phyloP scores from a whole-genome alignment of 2,329 filamentous ascomycete species.

The Trichoderma koningiopsis region DNA sequence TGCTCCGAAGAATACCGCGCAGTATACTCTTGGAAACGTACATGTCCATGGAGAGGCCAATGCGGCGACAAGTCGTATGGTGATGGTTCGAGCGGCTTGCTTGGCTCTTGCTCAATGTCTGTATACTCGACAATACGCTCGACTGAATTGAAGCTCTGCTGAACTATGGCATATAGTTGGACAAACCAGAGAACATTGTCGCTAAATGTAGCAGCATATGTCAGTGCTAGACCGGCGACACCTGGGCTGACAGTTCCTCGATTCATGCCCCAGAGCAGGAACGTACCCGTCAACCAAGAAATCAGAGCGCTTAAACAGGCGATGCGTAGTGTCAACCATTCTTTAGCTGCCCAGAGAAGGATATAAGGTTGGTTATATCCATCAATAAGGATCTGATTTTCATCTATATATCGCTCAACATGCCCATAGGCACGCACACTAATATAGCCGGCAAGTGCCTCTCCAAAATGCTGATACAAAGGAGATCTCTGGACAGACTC shows the following conservation, averaged over 20 bases:
- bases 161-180: conserved; percentile 83
- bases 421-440: conserved; percentile 91
- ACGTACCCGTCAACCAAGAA: conserved; percentile 66
- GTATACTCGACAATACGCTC: conserved; percentile 63
- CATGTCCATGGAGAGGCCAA: conserved; percentile 78
- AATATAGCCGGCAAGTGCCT: conserved; percentile 83
- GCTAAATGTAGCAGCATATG: conserved; percentile 66
- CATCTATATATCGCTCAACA: conserved; percentile 79
- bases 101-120: not conserved
- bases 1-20: conserved; percentile 80
- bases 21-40: conserved; percentile 79
- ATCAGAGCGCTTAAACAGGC: conserved; percentile 63
- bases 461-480: conserved; percentile 88
- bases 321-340: conserved; percentile 63
- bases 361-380: conserved; percentile 72
- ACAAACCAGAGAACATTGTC: conserved; percentile 63
- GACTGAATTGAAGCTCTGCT: conserved; percentile 61
- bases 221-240: conserved; percentile 65
- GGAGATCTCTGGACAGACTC: conserved; percentile 55
- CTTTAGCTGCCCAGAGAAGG: conserved; percentile 67
- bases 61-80: not conserved
- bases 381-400: conserved; percentile 80
- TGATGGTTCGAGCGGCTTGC: not conserved
- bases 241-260: conserved; percentile 23
- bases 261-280: conserved; percentile 42